A percentile compares a stretch with the other conserved stretches of the same genome.
These are phyloP conservation scores for Umbelopsis sp. DNA, from an alignment of 371 early-diverging fungal species.

Conservation along the genomic window DNA sequence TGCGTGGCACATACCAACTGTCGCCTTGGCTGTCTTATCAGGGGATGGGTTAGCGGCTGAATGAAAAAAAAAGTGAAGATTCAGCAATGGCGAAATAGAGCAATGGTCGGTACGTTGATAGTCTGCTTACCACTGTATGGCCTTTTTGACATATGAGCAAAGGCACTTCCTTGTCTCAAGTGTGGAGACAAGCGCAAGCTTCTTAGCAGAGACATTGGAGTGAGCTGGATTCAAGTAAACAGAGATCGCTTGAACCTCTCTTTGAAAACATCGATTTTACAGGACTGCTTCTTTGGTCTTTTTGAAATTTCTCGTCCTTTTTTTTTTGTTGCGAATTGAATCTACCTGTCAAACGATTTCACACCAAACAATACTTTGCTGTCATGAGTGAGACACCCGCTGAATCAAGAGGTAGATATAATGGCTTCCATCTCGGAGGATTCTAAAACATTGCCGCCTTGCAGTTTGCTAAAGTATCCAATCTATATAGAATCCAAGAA, in stretches of 20 bases:
- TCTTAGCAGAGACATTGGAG: background rate
- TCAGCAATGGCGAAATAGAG: background rate
- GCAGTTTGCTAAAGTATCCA: background rate
- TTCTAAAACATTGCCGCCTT: background rate
- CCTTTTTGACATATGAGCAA: background rate
- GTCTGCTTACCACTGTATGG: background rate
- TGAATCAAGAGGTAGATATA: background rate
- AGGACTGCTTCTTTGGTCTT: background rate
- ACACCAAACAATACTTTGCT: background rate
- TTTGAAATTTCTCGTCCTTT: too few species aligned
- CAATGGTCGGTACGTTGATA: background rate
- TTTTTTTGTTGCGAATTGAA: background rate
- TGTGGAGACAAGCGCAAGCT: background rate
- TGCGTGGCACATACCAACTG: background rate
- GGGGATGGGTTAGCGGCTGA: background rate
- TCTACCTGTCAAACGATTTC: background rate
- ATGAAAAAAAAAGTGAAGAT: background rate
- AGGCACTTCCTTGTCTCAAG: background rate
- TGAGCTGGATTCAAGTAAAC: background rate
- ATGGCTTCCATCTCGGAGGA: background rate
- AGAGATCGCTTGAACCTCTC: background rate
- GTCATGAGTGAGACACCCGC: background rate
- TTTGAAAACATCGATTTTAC: background rate
- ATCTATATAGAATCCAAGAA: background rate
- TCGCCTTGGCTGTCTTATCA: background rate